phyloP scores from a whole-genome alignment of 1,139 yeast genomes.

The Scheffersomyces stambukii region DNA sequence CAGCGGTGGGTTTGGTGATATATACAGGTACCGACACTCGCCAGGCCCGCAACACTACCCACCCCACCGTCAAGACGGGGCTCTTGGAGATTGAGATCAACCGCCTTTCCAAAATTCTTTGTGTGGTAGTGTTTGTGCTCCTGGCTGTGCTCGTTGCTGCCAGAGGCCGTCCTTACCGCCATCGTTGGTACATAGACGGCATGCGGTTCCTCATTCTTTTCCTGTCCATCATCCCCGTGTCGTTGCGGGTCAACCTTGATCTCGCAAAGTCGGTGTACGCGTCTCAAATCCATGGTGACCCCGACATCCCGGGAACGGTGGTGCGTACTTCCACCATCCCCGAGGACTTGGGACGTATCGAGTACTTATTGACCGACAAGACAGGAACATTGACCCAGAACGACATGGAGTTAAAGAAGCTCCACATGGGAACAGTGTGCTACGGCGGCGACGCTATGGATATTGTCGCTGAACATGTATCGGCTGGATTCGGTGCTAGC shows the following conservation, averaged over 20 bases:
- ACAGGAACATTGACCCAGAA: constrained; percentile 98
- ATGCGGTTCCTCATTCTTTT: constrained; percentile 87
- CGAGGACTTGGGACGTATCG: constrained; percentile 94
- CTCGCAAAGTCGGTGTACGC: constrained; percentile 96
- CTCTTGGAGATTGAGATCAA: constrained; percentile 88
- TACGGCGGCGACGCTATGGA: constrained; percentile 92
- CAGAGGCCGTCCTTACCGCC: constrained; percentile 63
- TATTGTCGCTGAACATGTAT: constrained; percentile 70
- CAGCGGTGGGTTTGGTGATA: constrained; percentile 80
- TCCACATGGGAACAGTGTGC: constrained; percentile 89
- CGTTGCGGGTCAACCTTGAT: constrained; percentile 89
- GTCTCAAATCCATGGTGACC: constrained; percentile 87
- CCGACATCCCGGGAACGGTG: constrained; percentile 74
- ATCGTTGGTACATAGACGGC: constrained; percentile 82
- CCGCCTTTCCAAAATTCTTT: constrained; percentile 78
- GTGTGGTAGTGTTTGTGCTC: constrained; percentile 78
- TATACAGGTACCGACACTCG: constrained; percentile 94
- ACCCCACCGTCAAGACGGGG: constrained; percentile 88
- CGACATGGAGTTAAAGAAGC: constrained; percentile 93
- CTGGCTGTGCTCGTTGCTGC: constrained; percentile 75
- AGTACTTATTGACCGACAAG: constrained; percentile 86
- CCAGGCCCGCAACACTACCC: constrained; percentile 89
- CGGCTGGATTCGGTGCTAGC: constrained; percentile 16
- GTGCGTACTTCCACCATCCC: constrained; percentile 98
- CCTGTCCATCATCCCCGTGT: constrained; percentile 94